phyloP scores from a whole-genome alignment of 768 basidiomycete species.

The Hericium coralloides region DNA sequence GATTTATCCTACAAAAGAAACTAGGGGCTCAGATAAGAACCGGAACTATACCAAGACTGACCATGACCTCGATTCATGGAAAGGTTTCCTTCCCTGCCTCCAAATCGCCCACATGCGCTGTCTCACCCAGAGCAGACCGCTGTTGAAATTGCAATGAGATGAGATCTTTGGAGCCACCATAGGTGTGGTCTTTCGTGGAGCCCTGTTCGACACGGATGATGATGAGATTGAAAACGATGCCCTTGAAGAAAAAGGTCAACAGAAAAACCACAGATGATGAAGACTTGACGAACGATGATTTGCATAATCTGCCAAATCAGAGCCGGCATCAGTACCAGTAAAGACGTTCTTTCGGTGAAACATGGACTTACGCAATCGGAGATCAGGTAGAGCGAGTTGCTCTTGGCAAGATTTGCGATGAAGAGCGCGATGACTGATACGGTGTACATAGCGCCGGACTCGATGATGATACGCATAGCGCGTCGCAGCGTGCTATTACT shows the following conservation, averaged over 20 bases:
- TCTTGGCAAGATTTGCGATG: constrained; percentile 13
- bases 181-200: constrained; percentile 3
- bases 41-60: too few relatives aligned
- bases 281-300: neutral
- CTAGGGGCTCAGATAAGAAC: too few relatives aligned
- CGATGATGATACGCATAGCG: constrained; percentile 22
- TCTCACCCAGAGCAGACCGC: too few relatives aligned
- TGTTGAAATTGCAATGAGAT: too few relatives aligned
- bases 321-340: neutral
- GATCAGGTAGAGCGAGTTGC: constrained; percentile 17
- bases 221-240: constrained; percentile 24
- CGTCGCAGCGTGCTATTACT: constrained; percentile 1
- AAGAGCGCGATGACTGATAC: constrained; percentile 14
- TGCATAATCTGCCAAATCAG: neutral
- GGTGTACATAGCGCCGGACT: constrained; percentile 23
- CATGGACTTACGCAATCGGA: constrained; percentile 15
- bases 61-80: too few relatives aligned
- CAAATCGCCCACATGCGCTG: too few relatives aligned
- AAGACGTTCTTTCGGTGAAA: neutral
- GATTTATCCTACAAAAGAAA: too few relatives aligned
- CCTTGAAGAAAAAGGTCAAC: too few relatives aligned
- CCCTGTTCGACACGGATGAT: constrained; percentile 18
- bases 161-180: too few relatives aligned
- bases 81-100: too few relatives aligned
- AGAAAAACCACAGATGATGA: too few relatives aligned